Conservation (phyloP, 164 flowering plant genomes). For the Nelumbo lutea region DNA sequence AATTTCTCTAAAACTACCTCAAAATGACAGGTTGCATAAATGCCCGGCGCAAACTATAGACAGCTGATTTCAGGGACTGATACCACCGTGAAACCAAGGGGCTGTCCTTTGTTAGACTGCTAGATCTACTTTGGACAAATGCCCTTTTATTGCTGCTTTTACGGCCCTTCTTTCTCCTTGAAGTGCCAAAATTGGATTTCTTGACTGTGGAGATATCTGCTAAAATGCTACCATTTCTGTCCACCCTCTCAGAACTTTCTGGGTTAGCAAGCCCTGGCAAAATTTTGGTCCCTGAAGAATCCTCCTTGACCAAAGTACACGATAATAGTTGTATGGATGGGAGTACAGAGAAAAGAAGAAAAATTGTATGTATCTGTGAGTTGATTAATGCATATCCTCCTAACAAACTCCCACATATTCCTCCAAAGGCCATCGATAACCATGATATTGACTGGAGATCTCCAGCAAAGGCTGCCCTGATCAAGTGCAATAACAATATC, state of each 20-base stretch:
- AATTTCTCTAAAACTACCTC: constrained; percentile 42
- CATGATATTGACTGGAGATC: constrained; percentile 90
- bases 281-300: constrained; percentile 26
- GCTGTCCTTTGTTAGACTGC: constrained; percentile 22
- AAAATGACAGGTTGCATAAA: constrained; percentile 73
- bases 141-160: constrained; percentile 32
- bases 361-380: constrained; percentile 54
- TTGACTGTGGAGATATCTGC: constrained; percentile 24
- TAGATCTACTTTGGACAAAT: constrained; percentile 17
- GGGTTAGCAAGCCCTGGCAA: constrained; percentile 23
- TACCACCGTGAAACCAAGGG: constrained; percentile 39
- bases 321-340: constrained; percentile 74
- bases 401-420: constrained; percentile 82
- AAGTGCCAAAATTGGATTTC: constrained; percentile 24
- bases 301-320: constrained; percentile 76
- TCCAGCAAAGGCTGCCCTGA: constrained; percentile 87
- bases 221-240: constrained; percentile 6
- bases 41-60: constrained; percentile 53
- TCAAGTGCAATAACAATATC: constrained; percentile 4
- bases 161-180: constrained; percentile 52
- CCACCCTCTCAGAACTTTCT: constrained; percentile 13
- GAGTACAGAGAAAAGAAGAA: constrained; percentile 67
- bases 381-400: constrained; percentile 79
- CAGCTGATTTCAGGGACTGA: constrained; percentile 54
- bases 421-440: constrained; percentile 95